Conservation (phyloP, 441 rosid species). For the Euphorbia neoarborescens region DNA sequence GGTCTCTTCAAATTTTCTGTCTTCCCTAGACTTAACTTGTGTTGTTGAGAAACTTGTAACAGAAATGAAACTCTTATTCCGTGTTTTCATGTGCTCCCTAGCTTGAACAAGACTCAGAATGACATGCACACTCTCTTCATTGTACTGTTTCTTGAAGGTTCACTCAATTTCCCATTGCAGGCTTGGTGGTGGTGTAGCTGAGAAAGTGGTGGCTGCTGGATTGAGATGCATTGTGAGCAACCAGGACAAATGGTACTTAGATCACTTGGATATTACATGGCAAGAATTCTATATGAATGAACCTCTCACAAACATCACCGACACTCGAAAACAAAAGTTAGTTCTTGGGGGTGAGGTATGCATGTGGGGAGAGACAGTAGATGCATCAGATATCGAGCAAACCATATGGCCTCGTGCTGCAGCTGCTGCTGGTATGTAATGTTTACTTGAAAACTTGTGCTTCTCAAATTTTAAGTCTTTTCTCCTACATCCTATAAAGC, state of each 20-base stretch:
- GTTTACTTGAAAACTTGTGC: background rate
- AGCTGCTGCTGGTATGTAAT: conserved; percentile 56
- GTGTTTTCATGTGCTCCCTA: background rate
- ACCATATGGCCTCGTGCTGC: conserved; percentile 82
- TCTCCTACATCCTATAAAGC: background rate
- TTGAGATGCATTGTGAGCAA: conserved; percentile 71
- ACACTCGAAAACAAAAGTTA: conserved; percentile 39
- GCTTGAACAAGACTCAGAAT: background rate
- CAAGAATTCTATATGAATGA: conserved; percentile 47
- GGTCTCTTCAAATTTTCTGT: too few species aligned
- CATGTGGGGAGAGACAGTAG: conserved; percentile 67
- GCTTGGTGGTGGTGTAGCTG: conserved; percentile 57
- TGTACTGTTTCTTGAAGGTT: background rate
- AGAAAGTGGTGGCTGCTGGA: conserved; percentile 48
- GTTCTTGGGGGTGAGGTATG: conserved; percentile 79
- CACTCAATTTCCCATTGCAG: conserved; percentile 27
- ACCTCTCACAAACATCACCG: conserved; percentile 43
- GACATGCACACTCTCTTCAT: background rate
- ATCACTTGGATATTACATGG: conserved; percentile 55
- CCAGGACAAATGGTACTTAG: conserved; percentile 67
- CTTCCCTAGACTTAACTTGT: background rate
- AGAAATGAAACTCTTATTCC: background rate
- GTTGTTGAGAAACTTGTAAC: background rate
- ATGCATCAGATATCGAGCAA: conserved; percentile 59
- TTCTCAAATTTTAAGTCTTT: background rate